Evolutionary conservation across 2,329 filamentous ascomycete species (phyloP), one percentile per base, ranked within the genome.

Genomic region (Aspergillus tubingensis): DNA sequence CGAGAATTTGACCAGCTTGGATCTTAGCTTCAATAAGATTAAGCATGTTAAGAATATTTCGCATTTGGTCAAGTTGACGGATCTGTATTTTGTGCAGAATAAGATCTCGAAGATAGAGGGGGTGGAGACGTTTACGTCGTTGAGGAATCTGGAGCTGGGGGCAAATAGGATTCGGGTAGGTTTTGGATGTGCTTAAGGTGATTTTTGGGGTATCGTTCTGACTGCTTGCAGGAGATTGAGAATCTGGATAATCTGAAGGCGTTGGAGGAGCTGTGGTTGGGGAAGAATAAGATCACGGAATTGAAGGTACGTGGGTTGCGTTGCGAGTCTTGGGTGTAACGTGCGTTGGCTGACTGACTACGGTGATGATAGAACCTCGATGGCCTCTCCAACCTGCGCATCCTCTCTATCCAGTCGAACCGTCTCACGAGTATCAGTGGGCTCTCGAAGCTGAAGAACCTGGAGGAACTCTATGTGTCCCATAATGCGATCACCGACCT

Each of bases 1-100:
- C 59, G 86, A 83, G 11, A 83, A 90, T 62, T 85, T 99, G 57
- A 91, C 85, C 5, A 89, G 82, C 59, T 86, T 99, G 57, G 95
- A 99, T 74, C 83, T 99, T 54, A 96, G 91, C 76, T 99, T 97
- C 85, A 99, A 99, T 82, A 98, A 98, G 82, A 94, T 99, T 81
- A 97, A 96, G 76, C 93, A 97, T 78, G 96, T 99, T 81, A 96
- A 96, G 78, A 88, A 94, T 70, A 81, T 98, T 66, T 84, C 85
- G 60, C 90, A 94, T 70, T 80, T 99, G 61, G 88, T 81, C 21
- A 84, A 92, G 57, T 84, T 98, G 59, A 89, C 84, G 63, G 92
- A 98, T 67, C 75, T 99, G 3, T 99, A 90, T 76, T 91, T 99
- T 68, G 92, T 98, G 53, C 91, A 96, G 73, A 98, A 99, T 79